Base-by-base conservation (phyloP, 108 stramenopile genomes). In the Hondaea fermentalgiana region DNA sequence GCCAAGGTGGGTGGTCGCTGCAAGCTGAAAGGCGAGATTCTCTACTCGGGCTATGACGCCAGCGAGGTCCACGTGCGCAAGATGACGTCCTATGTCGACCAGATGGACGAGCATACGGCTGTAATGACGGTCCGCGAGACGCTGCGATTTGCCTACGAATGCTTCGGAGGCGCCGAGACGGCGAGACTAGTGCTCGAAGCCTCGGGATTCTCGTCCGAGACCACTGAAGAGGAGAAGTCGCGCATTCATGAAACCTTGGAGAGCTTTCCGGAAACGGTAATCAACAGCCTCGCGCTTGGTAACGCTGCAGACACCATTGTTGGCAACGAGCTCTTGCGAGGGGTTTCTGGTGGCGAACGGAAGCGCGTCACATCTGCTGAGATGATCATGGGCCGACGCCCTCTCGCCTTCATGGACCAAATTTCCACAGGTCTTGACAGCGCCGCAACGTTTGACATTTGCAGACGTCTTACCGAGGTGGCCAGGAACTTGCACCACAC, bases 301-400 rank as follows among this genome's bases (percentile, higher is more conserved):
- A 44, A 72, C 19, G 91, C 91, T 29, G 59, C 44, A 71, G 87
- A 93, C 28, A 95, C 94, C 29, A 58, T 92, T 12, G 94, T 95
- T 12, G 94, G 93, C 45, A 92, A 95, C 72, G 90, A 91, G 43
- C 89, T 72, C 53, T 93, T 96, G 12, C 94, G 97, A 16, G 97
- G 97, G 51, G 95, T 98, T 42, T 93, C 92, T 45, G 97, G 97
- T 5, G 97, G 97, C 14, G 94, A 98, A 89, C 94, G 92, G 90
- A 94, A 95, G 76, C 95, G 97, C 43, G 95, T 96, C 58, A 96
- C 96, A 23, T 93, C 95, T 5, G 95, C 93, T 5, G 97, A 97
- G 88, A 96, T 97, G 95, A 87, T 94, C 47, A 88, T 92, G 45
- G 87, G 87, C 42, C 59, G 76, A 2, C 69, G 72, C n/a, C 92